Evolutionary conservation across 192 early-diverging fungal species (phyloP), one percentile per base, ranked within the genome.

Genomic region (Glomus cerebriforme): DNA sequence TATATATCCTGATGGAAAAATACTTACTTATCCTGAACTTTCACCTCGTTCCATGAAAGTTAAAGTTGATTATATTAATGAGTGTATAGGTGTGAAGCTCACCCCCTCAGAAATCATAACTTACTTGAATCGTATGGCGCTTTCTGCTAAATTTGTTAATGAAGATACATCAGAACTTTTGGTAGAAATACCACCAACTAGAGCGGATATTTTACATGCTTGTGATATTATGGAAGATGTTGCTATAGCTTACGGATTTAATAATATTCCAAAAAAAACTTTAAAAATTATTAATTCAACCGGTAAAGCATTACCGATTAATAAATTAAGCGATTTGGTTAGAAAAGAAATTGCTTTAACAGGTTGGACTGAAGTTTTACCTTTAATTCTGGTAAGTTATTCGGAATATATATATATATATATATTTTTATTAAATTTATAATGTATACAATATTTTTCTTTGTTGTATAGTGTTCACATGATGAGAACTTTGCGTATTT

Each of bases 171-270:
- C 88, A 35, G 86, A 87, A 74, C 84, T 99, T 58, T 60, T 82
- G 27, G 96, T 98, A 12, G 86, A 88, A 62, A 87, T 97, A 22
- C 97, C 97, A 35, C 89, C 91, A 9, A 99, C 98, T 29, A 92
- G 98, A 35, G 92, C 92, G 73, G 98, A 99, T 79, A 92, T 99
- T 66, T 89, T 99, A 73, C 98, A 99, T 78, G 91, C 94, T 59
- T 98, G 97, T 83, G 98, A 99, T 84, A 90, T 99, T 45, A 96
- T 97, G 90, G 98, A 98, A 87, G 97, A 98, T 81, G 94, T 96
- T 66, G 97, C 96, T 22, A 95, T 99, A 76, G 95, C 98, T 26
- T 98, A 95, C 79, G 96, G 96, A 27, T 98, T 95, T 86, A 96
- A 99, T 89, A 95, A 94, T 65, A 92, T 99, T 74, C 88, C 90